Evolutionary conservation across 179 eudicot genomes (phyloP).

Genomic region (Sideroxylon spinosum): DNA sequence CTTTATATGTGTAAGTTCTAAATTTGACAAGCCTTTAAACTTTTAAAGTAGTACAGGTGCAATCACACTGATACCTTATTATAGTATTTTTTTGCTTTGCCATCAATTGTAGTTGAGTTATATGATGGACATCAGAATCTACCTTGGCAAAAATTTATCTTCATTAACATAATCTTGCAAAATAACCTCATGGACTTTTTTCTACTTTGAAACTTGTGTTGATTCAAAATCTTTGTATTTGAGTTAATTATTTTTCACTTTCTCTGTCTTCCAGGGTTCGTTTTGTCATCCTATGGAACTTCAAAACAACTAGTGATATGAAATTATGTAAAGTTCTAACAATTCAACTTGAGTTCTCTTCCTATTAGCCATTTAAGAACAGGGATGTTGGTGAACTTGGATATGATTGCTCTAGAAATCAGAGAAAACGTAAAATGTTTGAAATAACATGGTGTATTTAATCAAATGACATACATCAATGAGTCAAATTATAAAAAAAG

Average conservation of each 20-base stretch:
- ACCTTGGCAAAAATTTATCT: slow-evolving; percentile 9
- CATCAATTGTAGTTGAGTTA: slow-evolving; percentile 65
- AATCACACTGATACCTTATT: neutral
- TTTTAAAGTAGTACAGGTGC: neutral
- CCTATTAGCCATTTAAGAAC: slow-evolving; percentile 43
- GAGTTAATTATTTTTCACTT: neutral
- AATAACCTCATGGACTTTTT: too few relatives aligned
- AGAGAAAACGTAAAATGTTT: slow-evolving; percentile 55
- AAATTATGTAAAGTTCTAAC: neutral
- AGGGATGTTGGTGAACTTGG: slow-evolving; percentile 31
- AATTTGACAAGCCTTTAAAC: neutral
- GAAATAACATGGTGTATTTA: too few relatives aligned
- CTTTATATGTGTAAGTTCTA: too few relatives aligned
- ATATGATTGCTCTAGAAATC: slow-evolving; percentile 29
- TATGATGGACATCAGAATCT: slow-evolving; percentile 72
- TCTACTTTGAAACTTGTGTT: neutral
- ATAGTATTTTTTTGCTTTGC: neutral
- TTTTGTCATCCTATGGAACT: neutral
- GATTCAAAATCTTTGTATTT: neutral
- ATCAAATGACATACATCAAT: too few relatives aligned
- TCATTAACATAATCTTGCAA: slow-evolving; percentile 30
- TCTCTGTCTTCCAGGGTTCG: neutral
- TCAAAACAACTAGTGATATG: neutral
- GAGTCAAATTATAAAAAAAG: slow-evolving; percentile 1
- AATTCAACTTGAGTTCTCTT: neutral